Conservation (phyloP, 129 eudicot species). For the Smallanthus sonchifolius region DNA sequence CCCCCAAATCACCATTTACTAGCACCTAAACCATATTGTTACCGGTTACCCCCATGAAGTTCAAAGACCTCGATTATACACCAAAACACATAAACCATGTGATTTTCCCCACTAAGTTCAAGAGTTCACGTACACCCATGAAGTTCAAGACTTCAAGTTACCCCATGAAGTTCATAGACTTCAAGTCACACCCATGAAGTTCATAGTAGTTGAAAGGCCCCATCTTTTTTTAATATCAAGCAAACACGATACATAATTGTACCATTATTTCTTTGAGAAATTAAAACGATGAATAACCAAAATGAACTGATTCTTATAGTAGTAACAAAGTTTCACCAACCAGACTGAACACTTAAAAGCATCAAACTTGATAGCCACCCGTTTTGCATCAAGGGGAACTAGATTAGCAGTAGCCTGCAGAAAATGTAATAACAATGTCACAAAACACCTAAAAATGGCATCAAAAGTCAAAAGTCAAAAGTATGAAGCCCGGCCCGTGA, state of each 20-base stretch:
- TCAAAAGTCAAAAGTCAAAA: constrained; percentile 1
- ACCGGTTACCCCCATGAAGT: too few relatives aligned
- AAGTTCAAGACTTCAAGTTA: too few relatives aligned
- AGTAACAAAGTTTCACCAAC: constrained; percentile 33
- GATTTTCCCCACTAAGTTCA: too few relatives aligned
- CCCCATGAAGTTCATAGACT: too few relatives aligned
- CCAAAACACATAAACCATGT: too few relatives aligned
- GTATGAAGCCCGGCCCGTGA: background rate
- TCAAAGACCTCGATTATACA: too few relatives aligned
- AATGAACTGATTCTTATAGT: background rate
- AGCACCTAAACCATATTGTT: too few relatives aligned
- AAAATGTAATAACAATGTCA: constrained; percentile 14
- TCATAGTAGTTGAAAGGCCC: background rate
- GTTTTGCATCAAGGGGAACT: constrained; percentile 63
- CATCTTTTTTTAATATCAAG: background rate
- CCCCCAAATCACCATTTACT: too few relatives aligned
- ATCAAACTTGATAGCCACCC: constrained; percentile 89
- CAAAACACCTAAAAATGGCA: background rate
- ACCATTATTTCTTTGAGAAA: background rate
- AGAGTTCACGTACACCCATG: too few relatives aligned
- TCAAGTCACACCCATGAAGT: too few relatives aligned
- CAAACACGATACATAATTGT: background rate
- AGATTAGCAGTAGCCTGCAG: constrained; percentile 89
- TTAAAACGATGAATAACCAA: background rate
- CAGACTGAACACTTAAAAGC: constrained; percentile 65